Evolutionary conservation across 306 rosid species (phyloP).

Genomic region (Neltuma alba): DNA sequence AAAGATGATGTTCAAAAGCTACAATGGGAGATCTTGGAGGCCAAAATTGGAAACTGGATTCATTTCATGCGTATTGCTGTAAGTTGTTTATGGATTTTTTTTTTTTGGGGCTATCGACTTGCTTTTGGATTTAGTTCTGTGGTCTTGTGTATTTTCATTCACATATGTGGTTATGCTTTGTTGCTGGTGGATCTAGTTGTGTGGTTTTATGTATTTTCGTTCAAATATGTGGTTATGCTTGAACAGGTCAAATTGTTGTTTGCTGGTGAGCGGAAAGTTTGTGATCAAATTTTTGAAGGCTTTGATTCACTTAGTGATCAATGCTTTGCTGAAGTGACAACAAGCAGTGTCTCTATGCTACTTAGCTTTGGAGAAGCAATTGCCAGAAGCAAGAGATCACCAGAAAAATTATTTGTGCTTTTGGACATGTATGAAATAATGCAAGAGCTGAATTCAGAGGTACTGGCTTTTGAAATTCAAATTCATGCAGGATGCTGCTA

Average conservation of each 20-base stretch:
- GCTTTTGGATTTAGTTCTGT: conserved; percentile 19
- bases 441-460: conserved; percentile 98
- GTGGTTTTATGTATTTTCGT: conserved; percentile 11
- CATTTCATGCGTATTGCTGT: conserved; percentile 99
- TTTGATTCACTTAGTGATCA: conserved; percentile 86
- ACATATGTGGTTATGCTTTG: conserved; percentile 36
- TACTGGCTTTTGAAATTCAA: conserved; percentile 38
- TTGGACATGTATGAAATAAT: conserved; percentile 98
- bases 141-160: conserved; percentile 7
- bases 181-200: conserved; percentile 25
- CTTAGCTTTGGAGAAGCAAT: conserved; percentile 97
- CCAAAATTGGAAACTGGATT: conserved; percentile 99
- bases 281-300: conserved; percentile 88
- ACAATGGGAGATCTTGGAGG: conserved; percentile 98
- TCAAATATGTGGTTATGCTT: conserved; percentile 35
- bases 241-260: conserved; percentile 87
- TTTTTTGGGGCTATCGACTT: not conserved
- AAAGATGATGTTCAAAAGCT: conserved; percentile 96
- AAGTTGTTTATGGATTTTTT: conserved; percentile 39
- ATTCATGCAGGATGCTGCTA: conserved; percentile 13
- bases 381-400: conserved; percentile 96
- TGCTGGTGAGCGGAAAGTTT: conserved; percentile 94
- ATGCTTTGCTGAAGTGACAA: conserved; percentile 92
- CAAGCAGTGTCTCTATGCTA: conserved; percentile 81
- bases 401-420: conserved; percentile 93